A percentile compares a stretch with the other conserved stretches of the same genome.
Evolutionary conservation across 257 asterid genomes (phyloP).

Genomic region (Przewalskia tangutica): DNA sequence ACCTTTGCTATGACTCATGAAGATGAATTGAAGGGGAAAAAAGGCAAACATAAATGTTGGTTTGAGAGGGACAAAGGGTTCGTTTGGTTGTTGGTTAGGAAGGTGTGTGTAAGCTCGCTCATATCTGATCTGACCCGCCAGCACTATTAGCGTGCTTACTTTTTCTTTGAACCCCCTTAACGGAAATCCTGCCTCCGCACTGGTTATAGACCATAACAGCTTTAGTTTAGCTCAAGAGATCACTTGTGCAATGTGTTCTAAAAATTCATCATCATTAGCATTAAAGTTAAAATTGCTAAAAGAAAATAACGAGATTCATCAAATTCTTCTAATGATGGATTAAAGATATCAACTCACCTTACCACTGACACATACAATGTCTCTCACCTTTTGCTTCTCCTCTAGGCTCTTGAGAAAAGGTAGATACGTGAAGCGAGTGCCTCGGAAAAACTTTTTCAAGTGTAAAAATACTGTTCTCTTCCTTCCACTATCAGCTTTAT

Average conservation of each 20-base stretch:
- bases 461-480: slow-evolving; percentile 55
- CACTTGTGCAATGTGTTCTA: neutral
- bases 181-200: no score
- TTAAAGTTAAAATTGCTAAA: neutral
- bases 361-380: slow-evolving; percentile 87
- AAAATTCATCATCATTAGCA: neutral
- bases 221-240: neutral
- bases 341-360: slow-evolving; percentile 45
- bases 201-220: neutral
- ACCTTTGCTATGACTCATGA: no score
- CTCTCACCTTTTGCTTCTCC: slow-evolving; percentile 78
- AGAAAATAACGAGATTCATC: neutral
- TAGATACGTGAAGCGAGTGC: slow-evolving; percentile 67
- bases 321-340: neutral
- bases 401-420: slow-evolving; percentile 78
- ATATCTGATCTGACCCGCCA: no score
- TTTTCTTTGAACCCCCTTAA: no score
- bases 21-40: no score
- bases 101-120: no score
- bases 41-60: no score
- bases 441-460: slow-evolving; percentile 90
- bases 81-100: no score
- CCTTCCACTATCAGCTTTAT: slow-evolving; percentile 27
- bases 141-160: no score
- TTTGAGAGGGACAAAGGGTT: no score